Evolutionary conservation across 2,329 filamentous ascomycete genomes (phyloP).

Genomic region (Corynespora cassiicola): DNA sequence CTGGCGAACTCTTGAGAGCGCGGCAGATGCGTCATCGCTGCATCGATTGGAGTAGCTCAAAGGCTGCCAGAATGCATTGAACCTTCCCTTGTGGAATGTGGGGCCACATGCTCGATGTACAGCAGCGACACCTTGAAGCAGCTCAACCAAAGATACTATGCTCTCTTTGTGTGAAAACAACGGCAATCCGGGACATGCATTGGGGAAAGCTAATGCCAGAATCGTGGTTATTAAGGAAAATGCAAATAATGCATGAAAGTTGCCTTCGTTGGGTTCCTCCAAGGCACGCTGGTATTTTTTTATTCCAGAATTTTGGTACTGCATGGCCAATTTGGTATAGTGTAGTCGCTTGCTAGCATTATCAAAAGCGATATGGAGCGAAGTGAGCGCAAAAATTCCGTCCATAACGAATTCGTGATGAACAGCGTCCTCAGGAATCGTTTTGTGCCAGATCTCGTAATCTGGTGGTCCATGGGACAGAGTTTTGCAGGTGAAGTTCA

Average conservation of each 20-base stretch:
- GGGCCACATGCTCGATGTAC: background rate
- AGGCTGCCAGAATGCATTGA: slow-evolving; percentile 1
- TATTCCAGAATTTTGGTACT: slow-evolving; percentile 2
- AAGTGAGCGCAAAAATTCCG: slow-evolving; percentile 12
- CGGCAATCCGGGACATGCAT: slow-evolving; percentile 2
- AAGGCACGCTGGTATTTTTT: slow-evolving; percentile 8
- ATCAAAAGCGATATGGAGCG: slow-evolving; percentile 13
- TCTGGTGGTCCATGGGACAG: slow-evolving; percentile 3
- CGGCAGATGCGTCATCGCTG: background rate
- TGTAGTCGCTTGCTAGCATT: slow-evolving; percentile 6
- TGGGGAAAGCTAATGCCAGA: slow-evolving; percentile 11
- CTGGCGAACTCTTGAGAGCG: too few species aligned
- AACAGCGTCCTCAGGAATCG: slow-evolving; percentile 12
- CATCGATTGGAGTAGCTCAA: background rate
- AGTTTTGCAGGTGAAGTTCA: slow-evolving; percentile 3
- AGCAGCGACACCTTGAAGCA: too few species aligned
- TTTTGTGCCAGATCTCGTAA: slow-evolving; percentile 7
- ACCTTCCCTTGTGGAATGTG: slow-evolving; percentile 2
- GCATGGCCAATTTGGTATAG: slow-evolving; percentile 11
- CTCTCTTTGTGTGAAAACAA: slow-evolving; percentile 7
- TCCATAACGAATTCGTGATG: slow-evolving; percentile 14
- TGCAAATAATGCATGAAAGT: too few species aligned
- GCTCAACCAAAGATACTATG: slow-evolving; percentile 6
- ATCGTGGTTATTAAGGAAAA: slow-evolving; percentile 7
- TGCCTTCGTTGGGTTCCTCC: too few species aligned